Evolutionary conservation across 108 stramenopile genomes (phyloP), one percentile per base, ranked within the genome.

Genomic region (Nitzschia putrida): DNA sequence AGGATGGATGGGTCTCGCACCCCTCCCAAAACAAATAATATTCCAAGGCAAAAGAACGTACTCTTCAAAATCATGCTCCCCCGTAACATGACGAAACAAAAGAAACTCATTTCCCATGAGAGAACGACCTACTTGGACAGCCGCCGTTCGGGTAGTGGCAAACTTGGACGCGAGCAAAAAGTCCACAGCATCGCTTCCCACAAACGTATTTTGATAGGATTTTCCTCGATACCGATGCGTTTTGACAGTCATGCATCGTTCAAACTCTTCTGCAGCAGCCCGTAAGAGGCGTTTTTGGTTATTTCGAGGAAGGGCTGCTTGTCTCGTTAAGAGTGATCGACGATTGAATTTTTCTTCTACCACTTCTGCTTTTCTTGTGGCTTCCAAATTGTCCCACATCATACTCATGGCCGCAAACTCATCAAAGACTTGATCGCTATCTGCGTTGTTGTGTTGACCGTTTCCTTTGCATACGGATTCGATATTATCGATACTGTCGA

Each of bases 151-250:
- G 34, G 52, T 63, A 13, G 49, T 44, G 0, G 79, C 85, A 51
- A 80, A 57, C 12, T 57, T 50, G 25, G 60, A 29, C n/a, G 72
- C 20, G 11, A 90, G 64, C 51, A 90, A 38, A 49, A 73, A 88
- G n/a, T 80, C 70, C 6, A 88, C 75, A n/a, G 72, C 74, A 22
- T 84, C 81, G 26, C 12, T 22, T 0, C 82, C 86, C 11, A 88
- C 51, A 42, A 88, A 88, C 21, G 55, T 71, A 40, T 54, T 25
- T 4, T 66, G 37, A 69, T 82, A 85, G 8, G 66, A 56, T 14
- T 53, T 57, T 8, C 23, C 21, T 16, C 23, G 53, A 18, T 18
- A 49, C 18, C 47, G 47, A 49, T 49, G 47, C 6, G 47, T 49
- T 18, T 49, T 49, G 47, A 49, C 47, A 18, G 18, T 18, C 47